Evolutionary conservation across 1,139 yeast genomes (phyloP).

Genomic region (Candida tunisiensis): DNA sequence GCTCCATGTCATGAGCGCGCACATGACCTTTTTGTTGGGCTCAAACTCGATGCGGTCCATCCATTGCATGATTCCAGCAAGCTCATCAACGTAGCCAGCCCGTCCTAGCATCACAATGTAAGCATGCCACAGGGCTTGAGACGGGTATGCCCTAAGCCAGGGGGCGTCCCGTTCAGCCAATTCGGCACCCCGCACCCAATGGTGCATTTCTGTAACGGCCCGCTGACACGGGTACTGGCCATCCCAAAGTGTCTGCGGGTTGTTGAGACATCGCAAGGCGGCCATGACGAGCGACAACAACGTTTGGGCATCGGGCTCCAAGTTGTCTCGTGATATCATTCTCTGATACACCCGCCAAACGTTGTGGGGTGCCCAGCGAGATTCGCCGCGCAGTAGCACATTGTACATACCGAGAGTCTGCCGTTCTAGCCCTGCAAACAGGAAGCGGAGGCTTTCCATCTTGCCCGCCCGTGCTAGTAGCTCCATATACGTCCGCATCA

Average conservation of each 20-base stretch:
- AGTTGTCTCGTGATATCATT: slow-evolving; percentile 6
- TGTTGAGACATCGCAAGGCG: too few relatives aligned
- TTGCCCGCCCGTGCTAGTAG: neutral
- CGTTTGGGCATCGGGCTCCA: slow-evolving; percentile 11
- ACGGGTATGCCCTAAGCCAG: slow-evolving; percentile 25
- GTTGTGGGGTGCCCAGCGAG: slow-evolving; percentile 4
- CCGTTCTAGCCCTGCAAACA: slow-evolving; percentile 1
- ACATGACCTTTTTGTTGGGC: slow-evolving; percentile 23
- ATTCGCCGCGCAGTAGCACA: slow-evolving; percentile 8
- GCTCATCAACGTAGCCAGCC: slow-evolving; percentile 31
- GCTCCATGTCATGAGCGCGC: slow-evolving; percentile 15
- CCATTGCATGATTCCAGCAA: slow-evolving; percentile 36
- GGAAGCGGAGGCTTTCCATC: slow-evolving; percentile 1
- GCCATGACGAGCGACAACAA: slow-evolving; percentile 11
- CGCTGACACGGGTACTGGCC: slow-evolving; percentile 39
- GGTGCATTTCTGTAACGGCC: slow-evolving; percentile 40
- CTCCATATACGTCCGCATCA: neutral
- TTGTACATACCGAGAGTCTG: slow-evolving; percentile 4
- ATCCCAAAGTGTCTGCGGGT: slow-evolving; percentile 25
- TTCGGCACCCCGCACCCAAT: slow-evolving; percentile 16
- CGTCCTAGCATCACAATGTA: slow-evolving; percentile 35
- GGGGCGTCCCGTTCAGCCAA: slow-evolving; percentile 13
- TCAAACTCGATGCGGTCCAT: slow-evolving; percentile 37
- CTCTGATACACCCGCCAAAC: slow-evolving; percentile 14
- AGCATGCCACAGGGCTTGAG: slow-evolving; percentile 29